Conservation (phyloP, 2,329 filamentous ascomycete genomes). For the Botryosphaeria dothidea region DNA sequence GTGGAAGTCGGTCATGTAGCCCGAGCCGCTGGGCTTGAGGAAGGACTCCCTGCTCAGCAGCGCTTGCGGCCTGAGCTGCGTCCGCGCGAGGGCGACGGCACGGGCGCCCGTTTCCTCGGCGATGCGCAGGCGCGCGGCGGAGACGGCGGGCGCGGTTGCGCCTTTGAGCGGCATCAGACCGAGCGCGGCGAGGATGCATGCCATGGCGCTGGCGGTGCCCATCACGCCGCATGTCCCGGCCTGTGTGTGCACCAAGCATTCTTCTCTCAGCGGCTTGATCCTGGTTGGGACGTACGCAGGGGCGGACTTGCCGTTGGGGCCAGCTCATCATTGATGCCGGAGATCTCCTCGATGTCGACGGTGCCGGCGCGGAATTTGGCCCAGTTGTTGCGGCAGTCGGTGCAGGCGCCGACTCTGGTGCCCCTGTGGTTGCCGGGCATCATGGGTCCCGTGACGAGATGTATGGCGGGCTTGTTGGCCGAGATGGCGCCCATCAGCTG, state of each 20-base stretch:
- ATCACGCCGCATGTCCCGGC: slow-evolving; percentile 58
- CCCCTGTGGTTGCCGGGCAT: slow-evolving; percentile 70
- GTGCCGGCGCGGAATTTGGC: slow-evolving; percentile 65
- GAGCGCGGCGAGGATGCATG: slow-evolving; percentile 53
- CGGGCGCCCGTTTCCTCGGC: slow-evolving; percentile 55
- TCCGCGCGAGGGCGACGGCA: slow-evolving; percentile 45
- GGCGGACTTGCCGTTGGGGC: slow-evolving; percentile 62
- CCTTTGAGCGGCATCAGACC: slow-evolving; percentile 56
- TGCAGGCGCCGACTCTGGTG: slow-evolving; percentile 68
- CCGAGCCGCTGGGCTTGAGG: slow-evolving; percentile 73
- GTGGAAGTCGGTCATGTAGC: slow-evolving; percentile 86
- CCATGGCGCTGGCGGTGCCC: slow-evolving; percentile 60
- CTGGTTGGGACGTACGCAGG: background rate
- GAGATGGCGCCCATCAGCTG: slow-evolving; percentile 76
- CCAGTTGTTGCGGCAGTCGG: slow-evolving; percentile 75
- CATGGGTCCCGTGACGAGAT: slow-evolving; percentile 72
- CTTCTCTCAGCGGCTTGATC: background rate
- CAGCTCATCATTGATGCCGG: slow-evolving; percentile 69
- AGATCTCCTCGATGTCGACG: slow-evolving; percentile 72
- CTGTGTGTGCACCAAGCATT: slow-evolving; percentile 20
- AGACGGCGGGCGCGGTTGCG: slow-evolving; percentile 56
- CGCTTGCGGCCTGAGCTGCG: slow-evolving; percentile 18
- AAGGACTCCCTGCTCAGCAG: slow-evolving; percentile 51
- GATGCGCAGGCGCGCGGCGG: slow-evolving; percentile 52
- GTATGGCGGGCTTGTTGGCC: slow-evolving; percentile 70